A percentile compares a stretch with the other conserved stretches of the same genome.
These are phyloP conservation scores for Coemansia sp. DNA, from an alignment of 192 early-diverging fungal species.

Conservation along the genomic window DNA sequence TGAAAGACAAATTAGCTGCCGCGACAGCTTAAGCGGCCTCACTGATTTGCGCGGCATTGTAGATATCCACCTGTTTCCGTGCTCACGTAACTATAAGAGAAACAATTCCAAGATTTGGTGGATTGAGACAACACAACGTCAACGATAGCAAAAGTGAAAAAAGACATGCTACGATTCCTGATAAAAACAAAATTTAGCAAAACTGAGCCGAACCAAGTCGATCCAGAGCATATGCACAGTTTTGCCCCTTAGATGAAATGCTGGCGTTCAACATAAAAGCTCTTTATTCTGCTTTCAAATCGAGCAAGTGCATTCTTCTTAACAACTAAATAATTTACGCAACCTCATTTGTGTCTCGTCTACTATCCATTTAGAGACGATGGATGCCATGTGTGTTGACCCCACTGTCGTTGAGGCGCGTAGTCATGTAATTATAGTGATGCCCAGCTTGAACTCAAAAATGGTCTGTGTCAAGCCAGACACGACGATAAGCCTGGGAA, in stretches of 20 bases:
- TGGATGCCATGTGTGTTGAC: conserved; percentile 27
- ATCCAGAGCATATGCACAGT: background rate
- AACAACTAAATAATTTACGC: background rate
- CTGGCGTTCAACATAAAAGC: background rate
- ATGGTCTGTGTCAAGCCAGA: conserved; percentile 66
- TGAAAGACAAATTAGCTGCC: conserved; percentile 85
- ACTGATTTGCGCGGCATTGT: conserved; percentile 49
- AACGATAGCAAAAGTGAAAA: background rate
- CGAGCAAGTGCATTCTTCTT: background rate
- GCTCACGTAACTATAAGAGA: background rate
- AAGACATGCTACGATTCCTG: background rate
- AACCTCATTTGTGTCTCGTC: background rate
- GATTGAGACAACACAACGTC: background rate
- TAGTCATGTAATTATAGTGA: conserved; percentile 70
- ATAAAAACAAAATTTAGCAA: background rate
- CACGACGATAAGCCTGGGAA: conserved; percentile 73
- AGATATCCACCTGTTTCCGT: background rate
- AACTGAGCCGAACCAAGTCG: background rate
- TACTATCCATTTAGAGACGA: background rate
- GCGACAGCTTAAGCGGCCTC: conserved; percentile 45
- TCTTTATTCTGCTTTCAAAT: background rate
- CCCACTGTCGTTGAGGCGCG: conserved; percentile 56
- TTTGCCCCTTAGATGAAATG: background rate
- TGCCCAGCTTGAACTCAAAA: conserved; percentile 85
- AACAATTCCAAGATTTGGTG: background rate